Conservation (phyloP, 73 alveolate genomes). For the Paramecium primaurelia region DNA sequence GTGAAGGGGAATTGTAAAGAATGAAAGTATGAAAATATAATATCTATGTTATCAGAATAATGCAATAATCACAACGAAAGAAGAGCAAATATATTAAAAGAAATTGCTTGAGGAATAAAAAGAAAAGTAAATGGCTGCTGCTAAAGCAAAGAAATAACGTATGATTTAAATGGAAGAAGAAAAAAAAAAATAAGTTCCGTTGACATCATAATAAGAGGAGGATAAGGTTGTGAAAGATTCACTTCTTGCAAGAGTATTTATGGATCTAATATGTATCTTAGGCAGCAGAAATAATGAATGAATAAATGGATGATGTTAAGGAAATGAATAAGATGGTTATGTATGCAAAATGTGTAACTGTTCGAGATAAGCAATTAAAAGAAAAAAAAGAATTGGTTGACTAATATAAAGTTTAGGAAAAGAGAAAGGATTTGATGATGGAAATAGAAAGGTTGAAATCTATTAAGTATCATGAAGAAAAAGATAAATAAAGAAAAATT, state of each 20-base stretch:
- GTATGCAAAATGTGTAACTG: slow-evolving; percentile 82
- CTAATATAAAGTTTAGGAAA: slow-evolving; percentile 72
- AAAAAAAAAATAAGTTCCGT: slow-evolving; percentile 57
- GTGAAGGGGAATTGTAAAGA: slow-evolving; percentile 56
- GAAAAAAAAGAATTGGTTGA: slow-evolving; percentile 73
- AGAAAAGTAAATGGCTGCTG: slow-evolving; percentile 63
- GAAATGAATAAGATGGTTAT: slow-evolving; percentile 83
- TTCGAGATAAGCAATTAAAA: slow-evolving; percentile 74
- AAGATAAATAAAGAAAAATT: slow-evolving; percentile 65
- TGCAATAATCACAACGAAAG: slow-evolving; percentile 62
- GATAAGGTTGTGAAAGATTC: slow-evolving; percentile 60
- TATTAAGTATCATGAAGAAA: slow-evolving; percentile 73
- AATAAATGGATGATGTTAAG: slow-evolving; percentile 80
- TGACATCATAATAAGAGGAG: slow-evolving; percentile 38
- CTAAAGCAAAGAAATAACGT: slow-evolving; percentile 57
- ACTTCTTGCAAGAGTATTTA: slow-evolving; percentile 33
- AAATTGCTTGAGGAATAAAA: slow-evolving; percentile 56
- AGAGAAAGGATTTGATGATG: slow-evolving; percentile 84
- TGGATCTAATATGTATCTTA: neutral
- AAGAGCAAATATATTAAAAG: slow-evolving; percentile 49
- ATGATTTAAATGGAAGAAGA: slow-evolving; percentile 66
- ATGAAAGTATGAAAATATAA: slow-evolving; percentile 44
- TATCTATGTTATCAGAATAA: neutral
- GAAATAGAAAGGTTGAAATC: slow-evolving; percentile 84
- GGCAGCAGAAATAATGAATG: slow-evolving; percentile 72